Percentiles rank a stretch among this genome's conserved stretches.
phyloP scores from a whole-genome alignment of 768 basidiomycete species.

The Suillus plorans region DNA sequence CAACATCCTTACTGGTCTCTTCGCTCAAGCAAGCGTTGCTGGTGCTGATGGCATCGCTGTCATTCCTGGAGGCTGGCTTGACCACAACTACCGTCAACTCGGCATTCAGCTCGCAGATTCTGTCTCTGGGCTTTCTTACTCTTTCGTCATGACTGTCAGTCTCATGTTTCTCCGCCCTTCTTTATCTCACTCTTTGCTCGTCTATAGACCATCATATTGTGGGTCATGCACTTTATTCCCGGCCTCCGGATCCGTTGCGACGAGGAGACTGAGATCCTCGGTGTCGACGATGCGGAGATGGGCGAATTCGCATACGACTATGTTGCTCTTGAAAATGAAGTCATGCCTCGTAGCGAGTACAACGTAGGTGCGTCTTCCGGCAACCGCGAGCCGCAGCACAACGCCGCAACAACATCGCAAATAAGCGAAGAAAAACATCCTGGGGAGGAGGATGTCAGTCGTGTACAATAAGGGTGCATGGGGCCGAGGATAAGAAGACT shows the following conservation, averaged over 20 bases:
- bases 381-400: conserved; percentile 37
- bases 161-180: neutral
- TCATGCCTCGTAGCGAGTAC: conserved; percentile 34
- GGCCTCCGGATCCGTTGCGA: conserved; percentile 68
- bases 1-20: conserved; percentile 84
- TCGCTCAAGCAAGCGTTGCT: conserved; percentile 80
- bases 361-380: conserved; percentile 26
- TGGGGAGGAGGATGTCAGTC: neutral
- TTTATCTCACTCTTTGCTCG: neutral
- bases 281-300: conserved; percentile 88
- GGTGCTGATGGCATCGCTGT: conserved; percentile 69
- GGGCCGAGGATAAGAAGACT: neutral
- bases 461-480: neutral
- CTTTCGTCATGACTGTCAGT: conserved; percentile 75
- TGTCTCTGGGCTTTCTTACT: conserved; percentile 61
- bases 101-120: conserved; percentile 85
- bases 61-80: conserved; percentile 85
- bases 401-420: conserved; percentile 19
- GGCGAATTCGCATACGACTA: conserved; percentile 91
- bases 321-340: conserved; percentile 66
- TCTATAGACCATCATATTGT: conserved; percentile 70
- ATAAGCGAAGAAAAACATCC: conserved; percentile 29
- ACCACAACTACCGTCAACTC: conserved; percentile 79
- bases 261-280: conserved; percentile 72
- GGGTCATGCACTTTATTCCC: conserved; percentile 87